These are phyloP conservation scores for Hypoxylon sp. DNA, from an alignment of 2,329 filamentous ascomycete genomes.

Conservation along the genomic window DNA sequence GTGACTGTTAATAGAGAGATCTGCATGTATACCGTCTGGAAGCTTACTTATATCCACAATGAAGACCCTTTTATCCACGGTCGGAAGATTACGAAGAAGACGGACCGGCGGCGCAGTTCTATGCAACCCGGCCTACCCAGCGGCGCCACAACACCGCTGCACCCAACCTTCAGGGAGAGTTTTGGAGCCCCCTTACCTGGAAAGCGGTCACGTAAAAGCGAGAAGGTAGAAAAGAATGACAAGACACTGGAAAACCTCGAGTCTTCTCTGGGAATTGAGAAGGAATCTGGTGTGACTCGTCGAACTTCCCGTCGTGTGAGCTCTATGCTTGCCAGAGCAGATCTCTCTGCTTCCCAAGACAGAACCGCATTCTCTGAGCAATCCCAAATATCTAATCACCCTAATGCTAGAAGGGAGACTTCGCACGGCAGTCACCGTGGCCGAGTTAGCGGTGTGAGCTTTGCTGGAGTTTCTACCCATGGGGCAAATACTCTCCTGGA, in stretches of 20 bases:
- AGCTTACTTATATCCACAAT: slow-evolving; percentile 80
- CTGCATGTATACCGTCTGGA: slow-evolving; percentile 87
- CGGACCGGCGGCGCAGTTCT: slow-evolving; percentile 71
- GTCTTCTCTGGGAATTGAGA: slow-evolving; percentile 79
- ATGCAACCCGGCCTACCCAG: slow-evolving; percentile 79
- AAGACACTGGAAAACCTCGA: slow-evolving; percentile 74
- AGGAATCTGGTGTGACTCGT: slow-evolving; percentile 66
- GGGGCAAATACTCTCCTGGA: slow-evolving; percentile 65
- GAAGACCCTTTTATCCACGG: slow-evolving; percentile 69
- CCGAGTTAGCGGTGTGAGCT: slow-evolving; percentile 69
- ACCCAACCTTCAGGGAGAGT: slow-evolving; percentile 80
- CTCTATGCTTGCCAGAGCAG: slow-evolving; percentile 88
- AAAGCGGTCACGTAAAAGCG: slow-evolving; percentile 68
- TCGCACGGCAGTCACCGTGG: slow-evolving; percentile 79
- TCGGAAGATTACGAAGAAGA: slow-evolving; percentile 62
- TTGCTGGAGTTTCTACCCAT: slow-evolving; percentile 59
- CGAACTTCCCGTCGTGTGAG: slow-evolving; percentile 84
- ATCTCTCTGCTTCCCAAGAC: slow-evolving; percentile 88
- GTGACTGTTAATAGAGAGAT: slow-evolving; percentile 85
- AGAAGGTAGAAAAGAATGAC: slow-evolving; percentile 61
- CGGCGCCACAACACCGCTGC: slow-evolving; percentile 82
- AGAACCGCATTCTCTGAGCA: slow-evolving; percentile 83
- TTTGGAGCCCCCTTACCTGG: slow-evolving; percentile 73
- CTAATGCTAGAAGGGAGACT: slow-evolving; percentile 73
- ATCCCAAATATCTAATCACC: slow-evolving; percentile 58